Evolutionary conservation across 192 early-diverging fungal species (phyloP).

Genomic region (Bifiguratus adelaidae): DNA sequence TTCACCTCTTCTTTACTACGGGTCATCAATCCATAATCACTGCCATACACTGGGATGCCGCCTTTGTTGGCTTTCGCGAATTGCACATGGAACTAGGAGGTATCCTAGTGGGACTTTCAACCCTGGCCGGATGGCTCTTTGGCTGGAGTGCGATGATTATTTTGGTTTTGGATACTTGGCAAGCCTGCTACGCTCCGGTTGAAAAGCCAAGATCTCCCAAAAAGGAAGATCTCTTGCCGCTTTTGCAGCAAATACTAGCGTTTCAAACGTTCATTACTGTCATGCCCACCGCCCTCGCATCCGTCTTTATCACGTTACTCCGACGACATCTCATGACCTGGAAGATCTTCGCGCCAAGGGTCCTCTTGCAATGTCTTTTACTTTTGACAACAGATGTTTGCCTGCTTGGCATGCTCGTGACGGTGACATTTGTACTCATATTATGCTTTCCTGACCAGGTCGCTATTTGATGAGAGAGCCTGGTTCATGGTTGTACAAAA

Average conservation of each 20-base stretch:
- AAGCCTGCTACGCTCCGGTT: neutral
- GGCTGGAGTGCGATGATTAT: slow-evolving; percentile 21
- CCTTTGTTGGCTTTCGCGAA: slow-evolving; percentile 73
- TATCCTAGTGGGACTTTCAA: slow-evolving; percentile 65
- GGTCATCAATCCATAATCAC: slow-evolving; percentile 87
- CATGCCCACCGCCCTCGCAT: slow-evolving; percentile 15
- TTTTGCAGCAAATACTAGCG: neutral
- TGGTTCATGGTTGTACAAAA: no score
- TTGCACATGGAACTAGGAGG: slow-evolving; percentile 60
- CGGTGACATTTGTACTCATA: no score
- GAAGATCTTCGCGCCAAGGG: slow-evolving; percentile 92
- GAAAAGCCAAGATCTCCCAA: neutral
- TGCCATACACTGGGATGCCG: slow-evolving; percentile 86
- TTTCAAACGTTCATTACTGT: slow-evolving; percentile 8
- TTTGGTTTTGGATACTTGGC: no score
- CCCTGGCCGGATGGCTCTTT: slow-evolving; percentile 35
- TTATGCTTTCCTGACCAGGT: no score
- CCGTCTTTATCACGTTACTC: slow-evolving; percentile 20
- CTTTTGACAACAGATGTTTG: no score
- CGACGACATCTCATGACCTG: slow-evolving; percentile 94
- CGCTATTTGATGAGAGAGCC: no score
- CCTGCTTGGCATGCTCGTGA: no score
- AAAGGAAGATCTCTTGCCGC: neutral
- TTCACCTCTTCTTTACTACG: slow-evolving; percentile 70
- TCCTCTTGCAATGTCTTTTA: slow-evolving; percentile 45